Conservation (phyloP, 2,329 filamentous ascomycete species). For the Emericellopsis atlantica region DNA sequence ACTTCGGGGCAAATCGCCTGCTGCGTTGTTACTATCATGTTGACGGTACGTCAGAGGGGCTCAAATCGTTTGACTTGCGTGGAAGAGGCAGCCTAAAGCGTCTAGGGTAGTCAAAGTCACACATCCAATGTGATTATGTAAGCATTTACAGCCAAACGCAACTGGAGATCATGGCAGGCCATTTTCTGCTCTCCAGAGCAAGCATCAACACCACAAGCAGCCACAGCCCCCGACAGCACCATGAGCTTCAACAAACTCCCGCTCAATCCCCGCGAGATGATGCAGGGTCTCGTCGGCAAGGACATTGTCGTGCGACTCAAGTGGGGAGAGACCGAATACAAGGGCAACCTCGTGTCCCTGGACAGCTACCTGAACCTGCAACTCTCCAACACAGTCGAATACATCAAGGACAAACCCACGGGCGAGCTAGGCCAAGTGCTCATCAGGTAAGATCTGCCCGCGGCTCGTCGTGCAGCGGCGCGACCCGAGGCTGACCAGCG, state of each 20-base stretch:
- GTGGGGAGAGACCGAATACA: slow-evolving; percentile 98
- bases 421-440: slow-evolving; percentile 81
- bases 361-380: slow-evolving; percentile 99
- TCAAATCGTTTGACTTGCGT: too few relatives aligned
- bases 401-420: slow-evolving; percentile 74
- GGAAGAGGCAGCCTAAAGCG: too few relatives aligned
- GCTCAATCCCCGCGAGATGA: slow-evolving; percentile 91
- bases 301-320: slow-evolving; percentile 87
- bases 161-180: too few relatives aligned
- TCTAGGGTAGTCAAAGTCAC: too few relatives aligned
- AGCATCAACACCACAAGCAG: too few relatives aligned
- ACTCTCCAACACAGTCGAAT: slow-evolving; percentile 82
- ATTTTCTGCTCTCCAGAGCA: too few relatives aligned
- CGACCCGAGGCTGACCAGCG: background rate
- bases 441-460: slow-evolving; percentile 50
- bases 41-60: too few relatives aligned
- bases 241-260: slow-evolving; percentile 55
- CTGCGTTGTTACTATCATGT: too few relatives aligned
- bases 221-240: slow-evolving; percentile 3
- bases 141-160: too few relatives aligned
- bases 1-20: too few relatives aligned
- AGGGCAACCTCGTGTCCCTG: slow-evolving; percentile 79
- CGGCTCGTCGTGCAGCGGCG: background rate
- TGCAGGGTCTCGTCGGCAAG: slow-evolving; percentile 87
- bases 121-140: too few relatives aligned